Evolutionary conservation across 2,329 filamentous ascomycete species (phyloP).

Genomic region (Colletotrichum filicis): DNA sequence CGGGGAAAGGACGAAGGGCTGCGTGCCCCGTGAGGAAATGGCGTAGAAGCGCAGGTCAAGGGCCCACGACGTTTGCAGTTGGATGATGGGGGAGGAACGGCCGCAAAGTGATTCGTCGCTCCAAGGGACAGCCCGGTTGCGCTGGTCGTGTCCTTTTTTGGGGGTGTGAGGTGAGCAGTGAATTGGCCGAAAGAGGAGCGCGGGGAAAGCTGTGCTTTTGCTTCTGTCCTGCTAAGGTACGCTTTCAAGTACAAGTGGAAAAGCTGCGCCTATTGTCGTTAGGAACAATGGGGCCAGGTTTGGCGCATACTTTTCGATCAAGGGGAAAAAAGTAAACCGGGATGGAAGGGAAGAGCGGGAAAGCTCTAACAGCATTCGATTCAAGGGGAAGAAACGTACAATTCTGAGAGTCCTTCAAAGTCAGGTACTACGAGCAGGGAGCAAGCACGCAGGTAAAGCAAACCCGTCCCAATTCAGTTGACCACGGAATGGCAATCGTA

Average conservation of each 20-base stretch:
- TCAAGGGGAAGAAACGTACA: not conserved
- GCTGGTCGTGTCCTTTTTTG: not conserved
- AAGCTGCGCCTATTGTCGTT: conserved; percentile 27
- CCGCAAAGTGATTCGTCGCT: conserved; percentile 32
- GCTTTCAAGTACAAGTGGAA: conserved; percentile 8
- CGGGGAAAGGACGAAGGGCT: conserved; percentile 42
- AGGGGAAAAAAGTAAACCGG: not conserved
- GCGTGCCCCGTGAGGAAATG: conserved; percentile 26
- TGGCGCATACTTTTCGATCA: conserved; percentile 12
- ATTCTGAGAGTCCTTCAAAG: not conserved
- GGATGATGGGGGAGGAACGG: conserved; percentile 26
- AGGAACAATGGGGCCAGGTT: conserved; percentile 32
- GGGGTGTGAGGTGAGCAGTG: conserved; percentile 14
- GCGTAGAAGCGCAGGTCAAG: conserved; percentile 19
- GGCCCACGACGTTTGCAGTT: conserved; percentile 34
- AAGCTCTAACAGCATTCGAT: not conserved
- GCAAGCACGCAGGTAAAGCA: not conserved
- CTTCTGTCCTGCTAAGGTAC: not conserved
- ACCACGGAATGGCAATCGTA: not conserved
- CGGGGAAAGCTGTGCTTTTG: conserved; percentile 21
- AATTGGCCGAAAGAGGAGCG: conserved; percentile 23
- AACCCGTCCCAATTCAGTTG: conserved; percentile 9
- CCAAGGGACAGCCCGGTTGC: conserved; percentile 30
- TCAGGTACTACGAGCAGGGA: conserved; percentile 15
- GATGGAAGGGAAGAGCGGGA: not conserved